phyloP scores from a whole-genome alignment of 2,329 filamentous ascomycete genomes.

The Falciphora oryzae region DNA sequence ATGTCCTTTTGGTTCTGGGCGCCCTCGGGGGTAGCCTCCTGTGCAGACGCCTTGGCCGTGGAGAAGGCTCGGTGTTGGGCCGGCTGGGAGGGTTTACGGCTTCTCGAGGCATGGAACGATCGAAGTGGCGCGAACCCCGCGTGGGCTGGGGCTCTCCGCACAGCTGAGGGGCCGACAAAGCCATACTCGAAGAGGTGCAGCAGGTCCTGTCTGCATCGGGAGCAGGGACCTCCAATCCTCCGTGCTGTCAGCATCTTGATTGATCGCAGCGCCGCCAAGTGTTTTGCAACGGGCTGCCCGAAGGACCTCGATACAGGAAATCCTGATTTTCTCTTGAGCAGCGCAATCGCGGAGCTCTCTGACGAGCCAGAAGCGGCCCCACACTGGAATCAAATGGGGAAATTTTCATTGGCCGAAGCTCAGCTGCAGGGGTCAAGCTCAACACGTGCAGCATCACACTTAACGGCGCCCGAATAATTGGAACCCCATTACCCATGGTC shows the following conservation, averaged over 20 bases:
- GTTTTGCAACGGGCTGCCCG: background rate
- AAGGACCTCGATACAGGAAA: too few relatives aligned
- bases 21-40: background rate
- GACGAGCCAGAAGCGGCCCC: background rate
- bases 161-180: constrained; percentile 3
- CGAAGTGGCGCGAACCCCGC: constrained; percentile 1
- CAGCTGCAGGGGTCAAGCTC: background rate
- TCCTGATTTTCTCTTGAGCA: background rate
- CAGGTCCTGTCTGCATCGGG: constrained; percentile 18
- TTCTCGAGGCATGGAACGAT: constrained; percentile 1
- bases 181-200: constrained; percentile 14
- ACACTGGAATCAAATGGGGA: background rate
- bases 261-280: background rate
- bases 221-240: constrained; percentile 13
- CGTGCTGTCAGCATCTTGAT: constrained; percentile 10
- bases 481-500: too few relatives aligned
- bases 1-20: constrained; percentile 29
- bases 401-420: background rate
- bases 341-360: background rate
- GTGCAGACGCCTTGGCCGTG: constrained; percentile 5
- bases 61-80: constrained; percentile 9
- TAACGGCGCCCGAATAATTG: too few relatives aligned
- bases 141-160: constrained; percentile 3
- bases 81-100: background rate
- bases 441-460: background rate